These are phyloP conservation scores for Tricholomella constricta DNA, from an alignment of 768 basidiomycete genomes.

Conservation along the genomic window DNA sequence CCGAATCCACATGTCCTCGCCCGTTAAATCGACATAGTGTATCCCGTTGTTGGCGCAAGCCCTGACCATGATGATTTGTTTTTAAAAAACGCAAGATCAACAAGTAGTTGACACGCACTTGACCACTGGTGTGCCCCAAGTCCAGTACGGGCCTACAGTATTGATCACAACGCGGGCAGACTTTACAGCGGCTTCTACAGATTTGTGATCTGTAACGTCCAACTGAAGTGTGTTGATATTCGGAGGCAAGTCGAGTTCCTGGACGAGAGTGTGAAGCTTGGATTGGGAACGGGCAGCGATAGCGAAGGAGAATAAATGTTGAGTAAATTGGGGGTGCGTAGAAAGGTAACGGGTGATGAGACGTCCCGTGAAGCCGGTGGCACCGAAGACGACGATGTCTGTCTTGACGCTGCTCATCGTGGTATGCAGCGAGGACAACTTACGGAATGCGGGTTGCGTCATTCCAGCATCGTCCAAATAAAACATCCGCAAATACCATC, in stretches of 20 bases:
- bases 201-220: constrained; percentile 56
- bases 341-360: constrained; percentile 70
- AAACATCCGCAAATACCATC: constrained; percentile 16
- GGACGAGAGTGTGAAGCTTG: constrained; percentile 57
- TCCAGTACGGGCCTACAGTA: constrained; percentile 74
- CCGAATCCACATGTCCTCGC: constrained; percentile 68
- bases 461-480: background rate
- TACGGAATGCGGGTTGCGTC: too few species aligned
- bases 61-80: constrained; percentile 29
- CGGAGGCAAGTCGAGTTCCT: constrained; percentile 45
- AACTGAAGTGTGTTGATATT: constrained; percentile 51
- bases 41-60: constrained; percentile 74
- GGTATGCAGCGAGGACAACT: background rate
- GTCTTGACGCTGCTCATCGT: constrained; percentile 27
- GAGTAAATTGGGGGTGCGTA: constrained; percentile 52
- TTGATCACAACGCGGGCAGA: constrained; percentile 71
- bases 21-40: constrained; percentile 87
- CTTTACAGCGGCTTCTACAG: constrained; percentile 60
- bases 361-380: constrained; percentile 76
- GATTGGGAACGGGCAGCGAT: constrained; percentile 67
- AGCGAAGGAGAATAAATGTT: constrained; percentile 61
- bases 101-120: constrained; percentile 37
- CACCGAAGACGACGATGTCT: constrained; percentile 73
- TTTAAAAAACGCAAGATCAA: background rate
- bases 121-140: constrained; percentile 74